These are phyloP conservation scores for Mytilinidion resinicola DNA, from an alignment of 495 filamentous ascomycete species.

Conservation along the genomic window DNA sequence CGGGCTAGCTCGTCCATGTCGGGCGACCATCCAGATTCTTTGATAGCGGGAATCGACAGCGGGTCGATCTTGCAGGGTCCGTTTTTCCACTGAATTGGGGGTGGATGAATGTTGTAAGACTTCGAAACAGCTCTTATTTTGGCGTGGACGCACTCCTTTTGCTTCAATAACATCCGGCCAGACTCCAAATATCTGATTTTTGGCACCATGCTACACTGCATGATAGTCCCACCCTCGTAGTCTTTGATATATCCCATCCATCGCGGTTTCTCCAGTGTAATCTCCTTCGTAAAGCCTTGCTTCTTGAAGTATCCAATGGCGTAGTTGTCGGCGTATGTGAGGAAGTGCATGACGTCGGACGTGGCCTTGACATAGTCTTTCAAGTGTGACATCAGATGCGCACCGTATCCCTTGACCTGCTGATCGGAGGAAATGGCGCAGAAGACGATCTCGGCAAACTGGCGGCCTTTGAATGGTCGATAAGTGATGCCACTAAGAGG, in stretches of 20 bases:
- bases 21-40: conserved; percentile 85
- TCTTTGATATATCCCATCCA: conserved; percentile 99
- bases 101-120: conserved; percentile 77
- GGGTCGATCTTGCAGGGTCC: conserved; percentile 68
- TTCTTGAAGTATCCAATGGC: conserved; percentile 99
- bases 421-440: conserved; percentile 97
- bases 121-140: conserved; percentile 91
- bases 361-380: conserved; percentile 99
- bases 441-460: conserved; percentile 98
- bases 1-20: conserved; percentile 97
- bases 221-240: conserved; percentile 97
- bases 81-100: conserved; percentile 80
- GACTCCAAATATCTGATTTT: conserved; percentile 89
- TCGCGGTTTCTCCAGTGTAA: conserved; percentile 77
- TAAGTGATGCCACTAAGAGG: conserved; percentile 71
- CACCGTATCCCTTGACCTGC: conserved; percentile 97
- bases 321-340: conserved; percentile 98
- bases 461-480: conserved; percentile 84
- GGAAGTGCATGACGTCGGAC: conserved; percentile 94
- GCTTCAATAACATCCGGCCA: conserved; percentile 92
- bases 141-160: conserved; percentile 87
- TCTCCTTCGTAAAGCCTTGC: conserved; percentile 98
- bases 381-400: conserved; percentile 94
- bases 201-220: conserved; percentile 98
- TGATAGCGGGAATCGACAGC: conserved; percentile 73